Percentiles rank a stretch among this genome's conserved stretches.
phyloP scores from a whole-genome alignment of 2,329 filamentous ascomycete species.

The Xylaria digitata region DNA sequence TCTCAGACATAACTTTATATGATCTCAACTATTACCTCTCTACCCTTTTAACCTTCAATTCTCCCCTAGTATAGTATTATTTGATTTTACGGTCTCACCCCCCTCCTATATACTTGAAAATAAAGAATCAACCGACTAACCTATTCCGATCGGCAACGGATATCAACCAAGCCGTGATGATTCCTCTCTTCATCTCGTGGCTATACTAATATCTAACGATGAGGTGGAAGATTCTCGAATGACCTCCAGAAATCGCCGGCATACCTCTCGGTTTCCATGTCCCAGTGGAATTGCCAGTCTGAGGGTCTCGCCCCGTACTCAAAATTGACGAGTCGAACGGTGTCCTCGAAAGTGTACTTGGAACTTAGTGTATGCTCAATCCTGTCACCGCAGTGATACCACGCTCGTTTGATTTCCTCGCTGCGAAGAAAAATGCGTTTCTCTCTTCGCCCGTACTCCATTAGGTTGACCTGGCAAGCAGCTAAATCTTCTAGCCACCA shows the following conservation, averaged over 20 bases:
- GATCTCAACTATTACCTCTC: too few relatives aligned
- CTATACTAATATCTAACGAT: too few relatives aligned
- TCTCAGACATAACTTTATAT: too few relatives aligned
- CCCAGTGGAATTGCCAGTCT: slow-evolving; percentile 5
- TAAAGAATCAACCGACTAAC: too few relatives aligned
- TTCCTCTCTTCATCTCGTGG: too few relatives aligned
- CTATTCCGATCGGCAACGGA: too few relatives aligned
- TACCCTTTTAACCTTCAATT: too few relatives aligned
- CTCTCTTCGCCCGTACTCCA: slow-evolving; percentile 14
- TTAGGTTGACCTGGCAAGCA: slow-evolving; percentile 3
- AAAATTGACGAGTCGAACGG: background rate
- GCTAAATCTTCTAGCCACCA: slow-evolving; percentile 19
- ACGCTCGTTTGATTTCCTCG: slow-evolving; percentile 1
- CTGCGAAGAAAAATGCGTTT: slow-evolving; percentile 11
- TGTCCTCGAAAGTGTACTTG: background rate
- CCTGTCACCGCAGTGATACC: slow-evolving; percentile 4
- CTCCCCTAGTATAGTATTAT: too few relatives aligned
- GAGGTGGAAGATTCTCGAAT: background rate
- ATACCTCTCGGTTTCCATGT: slow-evolving; percentile 1
- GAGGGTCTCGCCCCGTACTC: slow-evolving; percentile 1
- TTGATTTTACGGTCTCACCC: too few relatives aligned
- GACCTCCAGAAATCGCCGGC: slow-evolving; percentile 9
- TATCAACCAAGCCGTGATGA: too few relatives aligned
- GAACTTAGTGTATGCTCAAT: background rate
- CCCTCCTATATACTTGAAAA: too few relatives aligned